Base-by-base conservation (phyloP, 306 rosid genomes). In the Cucurbita maxima region DNA sequence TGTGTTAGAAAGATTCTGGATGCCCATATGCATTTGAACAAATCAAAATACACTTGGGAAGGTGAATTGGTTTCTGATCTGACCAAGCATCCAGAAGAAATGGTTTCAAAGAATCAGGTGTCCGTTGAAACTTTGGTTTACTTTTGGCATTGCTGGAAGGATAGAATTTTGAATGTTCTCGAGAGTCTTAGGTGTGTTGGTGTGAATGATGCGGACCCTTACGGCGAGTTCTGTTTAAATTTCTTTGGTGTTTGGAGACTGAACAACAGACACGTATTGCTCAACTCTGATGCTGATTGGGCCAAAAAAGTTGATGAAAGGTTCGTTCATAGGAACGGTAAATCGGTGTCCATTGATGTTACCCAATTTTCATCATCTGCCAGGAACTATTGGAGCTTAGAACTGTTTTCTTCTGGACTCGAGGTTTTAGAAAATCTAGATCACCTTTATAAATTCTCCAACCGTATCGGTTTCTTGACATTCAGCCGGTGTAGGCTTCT, bases 71-170 rank as follows among this genome's bases (percentile, higher is more conserved):
- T 74, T 36, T 47, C 30, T 64, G 85, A 84, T 80, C 34, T 76
- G 15, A 43, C 51, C 51, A 69, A 78, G 72, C 74, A 75, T 47
- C 57, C 82, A 0, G 86, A 81, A 68, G 78, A 58, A 14, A n/a
- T 56, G 73, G 71, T 79, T 43, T 78, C 78, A 5, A 43, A 44
- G 48, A 79, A 82, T 58, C 83, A 70, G 76, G 75, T 79, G 22
- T 89, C 97, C 9, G 59, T 79, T 30, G 90, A 84, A 45, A 81
- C 96, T 2, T 57, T 89, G 48, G 81, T 84, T 67, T 80, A 79
- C 84, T 87, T 83, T 80, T 91, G 96, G 97, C 77, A 80, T 37
- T 73, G 82, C 58, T 91, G 96, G 93, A 91, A 80, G 81, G 87
- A 83, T 41, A 80, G 79, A 36, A 77, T 87, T 38, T 61, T 58